phyloP scores from a whole-genome alignment of 1,139 yeast genomes.

The Geotrichum siamense region DNA sequence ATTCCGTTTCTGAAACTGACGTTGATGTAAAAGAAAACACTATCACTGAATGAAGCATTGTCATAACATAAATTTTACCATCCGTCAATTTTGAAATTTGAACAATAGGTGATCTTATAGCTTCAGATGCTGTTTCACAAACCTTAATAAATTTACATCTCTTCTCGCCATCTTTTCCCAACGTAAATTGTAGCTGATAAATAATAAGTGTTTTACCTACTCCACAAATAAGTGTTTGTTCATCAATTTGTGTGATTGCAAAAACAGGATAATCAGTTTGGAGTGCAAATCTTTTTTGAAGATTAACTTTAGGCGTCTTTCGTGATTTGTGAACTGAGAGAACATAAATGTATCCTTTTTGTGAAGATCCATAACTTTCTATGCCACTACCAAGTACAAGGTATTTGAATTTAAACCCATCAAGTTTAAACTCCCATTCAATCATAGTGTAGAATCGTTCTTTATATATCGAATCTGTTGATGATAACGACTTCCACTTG shows the following conservation, averaged over 20 bases:
- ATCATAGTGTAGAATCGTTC: slow-evolving; percentile 8
- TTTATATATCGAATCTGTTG: neutral
- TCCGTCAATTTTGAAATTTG: neutral
- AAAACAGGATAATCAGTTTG: slow-evolving; percentile 7
- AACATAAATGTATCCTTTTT: slow-evolving; percentile 12
- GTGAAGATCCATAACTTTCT: neutral
- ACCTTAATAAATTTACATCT: slow-evolving; percentile 10
- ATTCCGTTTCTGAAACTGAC: neutral
- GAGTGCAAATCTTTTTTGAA: slow-evolving; percentile 13
- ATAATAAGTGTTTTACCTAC: slow-evolving; percentile 1
- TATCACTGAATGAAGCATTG: slow-evolving; percentile 9
- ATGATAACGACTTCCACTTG: slow-evolving; percentile 6
- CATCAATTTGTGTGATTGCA: slow-evolving; percentile 12
- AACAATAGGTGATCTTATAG: neutral
- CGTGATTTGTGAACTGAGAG: slow-evolving; percentile 6
- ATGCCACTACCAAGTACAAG: slow-evolving; percentile 13
- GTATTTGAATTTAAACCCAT: slow-evolving; percentile 13
- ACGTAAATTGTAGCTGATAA: slow-evolving; percentile 5
- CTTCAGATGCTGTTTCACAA: neutral
- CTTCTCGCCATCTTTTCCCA: slow-evolving; percentile 3
- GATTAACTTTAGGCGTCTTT: slow-evolving; percentile 7
- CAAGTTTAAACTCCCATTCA: slow-evolving; percentile 12
- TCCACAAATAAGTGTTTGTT: slow-evolving; percentile 12
- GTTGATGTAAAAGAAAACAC: slow-evolving; percentile 6
- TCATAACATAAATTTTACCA: slow-evolving; percentile 7